These are phyloP conservation scores for Fusarium sp. DNA, from an alignment of 2,329 filamentous ascomycete species.

Conservation along the genomic window DNA sequence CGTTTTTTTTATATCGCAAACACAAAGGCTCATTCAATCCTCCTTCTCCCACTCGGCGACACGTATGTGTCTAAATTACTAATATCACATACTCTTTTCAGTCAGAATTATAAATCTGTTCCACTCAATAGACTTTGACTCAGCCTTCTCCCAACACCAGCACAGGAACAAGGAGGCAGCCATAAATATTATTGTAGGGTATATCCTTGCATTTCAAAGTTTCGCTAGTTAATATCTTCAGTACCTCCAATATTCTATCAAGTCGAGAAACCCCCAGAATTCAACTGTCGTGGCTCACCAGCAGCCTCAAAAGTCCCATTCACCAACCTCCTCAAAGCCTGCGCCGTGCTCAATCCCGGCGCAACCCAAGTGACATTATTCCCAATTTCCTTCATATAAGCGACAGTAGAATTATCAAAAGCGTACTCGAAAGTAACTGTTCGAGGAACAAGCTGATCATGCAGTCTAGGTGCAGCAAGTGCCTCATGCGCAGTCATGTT, in stretches of 20 bases:
- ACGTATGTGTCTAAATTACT: too few relatives aligned
- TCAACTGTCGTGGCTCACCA: slow-evolving; percentile 82
- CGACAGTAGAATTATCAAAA: slow-evolving; percentile 77
- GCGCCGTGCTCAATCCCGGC: slow-evolving; percentile 75
- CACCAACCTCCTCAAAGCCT: slow-evolving; percentile 73
- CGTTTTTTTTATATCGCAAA: too few relatives aligned
- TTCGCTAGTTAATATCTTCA: neutral
- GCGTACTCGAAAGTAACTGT: slow-evolving; percentile 76
- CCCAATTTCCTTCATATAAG: slow-evolving; percentile 72
- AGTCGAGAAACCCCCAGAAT: slow-evolving; percentile 73
- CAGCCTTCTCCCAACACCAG: too few relatives aligned
- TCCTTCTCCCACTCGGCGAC: too few relatives aligned
- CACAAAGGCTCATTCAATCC: too few relatives aligned
- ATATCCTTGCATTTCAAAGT: too few relatives aligned
- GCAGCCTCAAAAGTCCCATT: slow-evolving; percentile 82
- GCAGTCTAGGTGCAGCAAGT: slow-evolving; percentile 76
- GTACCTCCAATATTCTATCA: neutral
- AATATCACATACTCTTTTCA: too few relatives aligned
- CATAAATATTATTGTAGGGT: too few relatives aligned
- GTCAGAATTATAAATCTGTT: too few relatives aligned
- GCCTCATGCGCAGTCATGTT: slow-evolving; percentile 71
- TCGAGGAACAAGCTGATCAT: slow-evolving; percentile 85
- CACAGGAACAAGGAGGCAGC: too few relatives aligned
- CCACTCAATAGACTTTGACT: too few relatives aligned
- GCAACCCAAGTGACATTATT: slow-evolving; percentile 82